Base-by-base conservation (phyloP, 495 filamentous ascomycete species). In the Parmelia sp. region DNA sequence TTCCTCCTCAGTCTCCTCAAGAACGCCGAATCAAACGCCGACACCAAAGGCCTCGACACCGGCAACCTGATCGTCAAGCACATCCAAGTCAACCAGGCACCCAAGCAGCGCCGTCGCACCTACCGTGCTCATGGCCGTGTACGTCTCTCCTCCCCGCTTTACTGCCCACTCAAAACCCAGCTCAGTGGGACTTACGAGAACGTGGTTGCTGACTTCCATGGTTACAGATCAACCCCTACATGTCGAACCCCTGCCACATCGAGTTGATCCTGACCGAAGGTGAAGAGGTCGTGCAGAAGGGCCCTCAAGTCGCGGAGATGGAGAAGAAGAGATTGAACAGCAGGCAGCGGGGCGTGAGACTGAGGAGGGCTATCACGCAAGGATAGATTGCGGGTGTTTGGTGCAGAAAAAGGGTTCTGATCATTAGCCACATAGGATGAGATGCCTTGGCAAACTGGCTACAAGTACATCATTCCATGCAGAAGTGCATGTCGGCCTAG, bases 21-120 rank as follows among this genome's bases (percentile, higher is more conserved):
- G 86, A 99, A 99, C 80, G 94, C 94, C 64, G 94, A 97, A 85
- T 88, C 94, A 80, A 99, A 99, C 80, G 94, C 94, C 75, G 95
- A 97, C 72, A 89, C 90, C 79, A 97, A 97, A 86, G 94, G 95
- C 77, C 91, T 99, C 71, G 94, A 99, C 80, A 97, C 91, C 72
- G 85, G 86, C 82, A 95, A 92, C 83, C 84, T 99, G 68, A 81
- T 96, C 73, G 89, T 99, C 78, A 95, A 96, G 88, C 94, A 96
- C 85, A 97, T 99, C 81, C 94, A 97, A 82, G 95, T 97, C 83
- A 97, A 97, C 87, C 94, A 99, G 83, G 94, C 94, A 66, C 94
- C 94, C 73, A 97, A 97, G 86, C 91, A 96, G 81, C 85, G 94
- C 74, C 86, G 94, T 79, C 88, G 94, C 73, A 99, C 94, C 73